phyloP scores from a whole-genome alignment of 306 rosid species.

The Vicia faba region DNA sequence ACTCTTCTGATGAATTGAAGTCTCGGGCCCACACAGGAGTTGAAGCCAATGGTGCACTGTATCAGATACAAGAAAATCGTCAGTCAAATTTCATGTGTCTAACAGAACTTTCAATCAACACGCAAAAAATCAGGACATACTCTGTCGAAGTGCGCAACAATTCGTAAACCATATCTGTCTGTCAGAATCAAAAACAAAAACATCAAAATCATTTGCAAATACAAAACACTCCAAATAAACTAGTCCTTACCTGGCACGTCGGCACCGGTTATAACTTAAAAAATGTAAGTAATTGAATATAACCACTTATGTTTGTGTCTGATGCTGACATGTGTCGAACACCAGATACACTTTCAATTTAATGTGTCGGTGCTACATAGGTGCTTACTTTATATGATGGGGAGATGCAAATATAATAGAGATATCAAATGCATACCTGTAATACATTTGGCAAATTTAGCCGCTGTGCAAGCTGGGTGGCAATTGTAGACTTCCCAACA shows the following conservation, averaged over 20 bases:
- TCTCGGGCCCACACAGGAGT: constrained; percentile 92
- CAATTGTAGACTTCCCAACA: constrained; percentile 96
- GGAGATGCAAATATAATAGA: constrained; percentile 20
- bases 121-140: constrained; percentile 54
- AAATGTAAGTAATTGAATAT: neutral
- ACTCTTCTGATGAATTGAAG: constrained; percentile 85
- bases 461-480: constrained; percentile 96
- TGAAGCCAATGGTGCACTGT: constrained; percentile 86
- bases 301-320: neutral
- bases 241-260: neutral
- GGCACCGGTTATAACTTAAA: neutral
- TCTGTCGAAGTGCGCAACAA: constrained; percentile 94
- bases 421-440: constrained; percentile 57
- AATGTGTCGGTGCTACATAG: neutral
- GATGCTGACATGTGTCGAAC: too few species aligned
- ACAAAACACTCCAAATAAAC: constrained; percentile 26
- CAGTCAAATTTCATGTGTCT: constrained; percentile 23
- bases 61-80: constrained; percentile 37
- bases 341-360: neutral
- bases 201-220: constrained; percentile 35
- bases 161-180: constrained; percentile 99
- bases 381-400: constrained; percentile 3
- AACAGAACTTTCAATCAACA: constrained; percentile 26
- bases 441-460: constrained; percentile 93
- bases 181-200: constrained; percentile 44